phyloP scores from a whole-genome alignment of 306 rosid species.

The Senna tora region DNA sequence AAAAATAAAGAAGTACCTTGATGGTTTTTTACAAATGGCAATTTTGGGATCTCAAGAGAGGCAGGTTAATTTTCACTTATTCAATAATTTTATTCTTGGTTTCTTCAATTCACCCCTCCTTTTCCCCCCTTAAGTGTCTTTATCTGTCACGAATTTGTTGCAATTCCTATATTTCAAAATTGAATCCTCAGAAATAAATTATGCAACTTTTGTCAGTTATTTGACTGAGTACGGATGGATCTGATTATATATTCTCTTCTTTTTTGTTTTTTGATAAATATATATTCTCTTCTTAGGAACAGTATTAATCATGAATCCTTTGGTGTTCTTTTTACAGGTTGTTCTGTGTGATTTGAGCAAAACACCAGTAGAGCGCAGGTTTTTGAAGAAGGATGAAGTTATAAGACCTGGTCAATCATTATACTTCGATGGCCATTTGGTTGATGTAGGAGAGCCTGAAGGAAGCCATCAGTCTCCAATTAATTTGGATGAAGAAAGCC shows the following conservation, averaged over 20 bases:
- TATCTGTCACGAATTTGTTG: constrained; percentile 26
- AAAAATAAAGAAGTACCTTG: constrained; percentile 71
- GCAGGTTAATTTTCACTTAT: constrained; percentile 55
- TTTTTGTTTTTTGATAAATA: neutral
- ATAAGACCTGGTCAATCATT: constrained; percentile 58
- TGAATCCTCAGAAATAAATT: constrained; percentile 17
- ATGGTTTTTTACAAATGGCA: constrained; percentile 64
- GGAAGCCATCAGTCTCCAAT: constrained; percentile 44
- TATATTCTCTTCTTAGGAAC: neutral
- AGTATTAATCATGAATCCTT: constrained; percentile 15
- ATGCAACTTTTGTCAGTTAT: constrained; percentile 16
- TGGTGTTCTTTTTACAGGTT: constrained; percentile 49
- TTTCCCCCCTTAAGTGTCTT: neutral
- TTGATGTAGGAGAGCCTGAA: constrained; percentile 66
- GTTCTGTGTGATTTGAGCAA: constrained; percentile 63
- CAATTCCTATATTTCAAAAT: constrained; percentile 23
- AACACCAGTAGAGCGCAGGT: constrained; percentile 60
- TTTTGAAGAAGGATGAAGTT: constrained; percentile 63
- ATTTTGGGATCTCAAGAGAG: constrained; percentile 57
- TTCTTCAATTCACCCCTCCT: constrained; percentile 3
- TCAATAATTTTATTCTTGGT: constrained; percentile 20
- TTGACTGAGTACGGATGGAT: neutral
- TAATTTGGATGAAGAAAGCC: constrained; percentile 42
- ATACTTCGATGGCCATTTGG: constrained; percentile 65
- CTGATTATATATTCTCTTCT: constrained; percentile 6